Conservation (phyloP, 2,329 filamentous ascomycete genomes). For the Alternaria arborescens region DNA sequence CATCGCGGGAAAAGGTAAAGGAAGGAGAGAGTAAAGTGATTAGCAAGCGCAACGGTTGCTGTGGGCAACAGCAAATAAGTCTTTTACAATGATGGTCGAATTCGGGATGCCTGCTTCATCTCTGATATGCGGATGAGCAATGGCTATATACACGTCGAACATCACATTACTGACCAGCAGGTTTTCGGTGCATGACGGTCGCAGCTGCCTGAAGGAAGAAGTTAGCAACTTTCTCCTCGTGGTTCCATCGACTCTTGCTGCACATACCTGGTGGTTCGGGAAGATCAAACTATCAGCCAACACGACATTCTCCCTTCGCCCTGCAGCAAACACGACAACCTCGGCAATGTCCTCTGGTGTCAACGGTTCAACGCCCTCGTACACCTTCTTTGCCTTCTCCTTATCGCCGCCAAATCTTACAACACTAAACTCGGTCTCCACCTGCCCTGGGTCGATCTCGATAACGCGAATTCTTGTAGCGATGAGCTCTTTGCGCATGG, state of each 20-base stretch:
- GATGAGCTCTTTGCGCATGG: constrained; percentile 83
- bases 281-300: constrained; percentile 87
- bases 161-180: constrained; percentile 22
- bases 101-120: not conserved
- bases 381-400: constrained; percentile 87
- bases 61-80: not conserved
- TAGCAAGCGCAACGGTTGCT: not conserved
- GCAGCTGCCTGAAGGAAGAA: constrained; percentile 41
- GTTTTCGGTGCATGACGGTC: constrained; percentile 49
- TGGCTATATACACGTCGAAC: constrained; percentile 4
- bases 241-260: not conserved
- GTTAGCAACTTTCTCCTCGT: constrained; percentile 20
- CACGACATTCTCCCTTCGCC: constrained; percentile 87
- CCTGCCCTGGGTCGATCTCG: constrained; percentile 89
- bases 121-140: constrained; percentile 4
- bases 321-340: constrained; percentile 84
- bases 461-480: constrained; percentile 82
- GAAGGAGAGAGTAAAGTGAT: not conserved
- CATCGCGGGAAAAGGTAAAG: not conserved
- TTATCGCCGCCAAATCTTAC: constrained; percentile 91
- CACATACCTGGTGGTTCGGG: constrained; percentile 84
- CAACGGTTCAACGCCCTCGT: constrained; percentile 75
- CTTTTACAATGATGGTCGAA: not conserved
- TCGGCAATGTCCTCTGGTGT: constrained; percentile 93
- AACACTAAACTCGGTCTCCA: constrained; percentile 92